Evolutionary conservation across 2,329 filamentous ascomycete genomes (phyloP).

Genomic region (Aureobasidium lini): DNA sequence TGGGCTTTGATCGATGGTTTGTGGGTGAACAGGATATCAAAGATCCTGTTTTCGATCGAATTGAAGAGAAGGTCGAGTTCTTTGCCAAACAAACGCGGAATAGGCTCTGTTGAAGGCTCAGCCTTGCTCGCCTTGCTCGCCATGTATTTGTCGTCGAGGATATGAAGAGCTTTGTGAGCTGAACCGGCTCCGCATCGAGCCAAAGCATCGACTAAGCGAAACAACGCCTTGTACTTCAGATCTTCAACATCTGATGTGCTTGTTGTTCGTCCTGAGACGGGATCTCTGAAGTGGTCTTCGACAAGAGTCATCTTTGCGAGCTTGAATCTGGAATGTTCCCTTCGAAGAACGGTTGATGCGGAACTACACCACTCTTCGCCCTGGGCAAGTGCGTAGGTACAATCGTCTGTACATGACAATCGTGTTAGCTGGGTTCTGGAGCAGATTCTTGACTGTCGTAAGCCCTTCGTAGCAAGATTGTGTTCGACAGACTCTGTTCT

Average conservation of each 20-base stretch:
- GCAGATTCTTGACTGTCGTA: too few species aligned
- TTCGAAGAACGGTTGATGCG: background rate
- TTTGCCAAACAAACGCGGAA: background rate
- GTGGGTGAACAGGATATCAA: background rate
- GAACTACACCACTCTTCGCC: background rate
- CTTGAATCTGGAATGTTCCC: background rate
- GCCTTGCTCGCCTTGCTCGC: background rate
- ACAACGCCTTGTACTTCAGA: slow-evolving; percentile 17
- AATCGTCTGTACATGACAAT: background rate
- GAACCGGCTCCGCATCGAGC: slow-evolving; percentile 23
- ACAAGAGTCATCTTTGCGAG: background rate
- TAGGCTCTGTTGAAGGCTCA: background rate
- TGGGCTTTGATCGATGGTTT: background rate
- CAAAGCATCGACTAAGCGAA: slow-evolving; percentile 20
- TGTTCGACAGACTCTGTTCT: too few species aligned
- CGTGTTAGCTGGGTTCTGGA: too few species aligned
- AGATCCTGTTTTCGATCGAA: background rate
- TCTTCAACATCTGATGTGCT: slow-evolving; percentile 6
- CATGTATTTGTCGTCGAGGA: background rate
- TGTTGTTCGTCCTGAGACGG: background rate
- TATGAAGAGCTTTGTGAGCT: slow-evolving; percentile 17
- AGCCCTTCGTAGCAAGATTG: too few species aligned
- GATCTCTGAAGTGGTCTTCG: background rate
- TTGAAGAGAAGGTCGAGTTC: background rate
- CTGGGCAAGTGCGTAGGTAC: background rate